These are phyloP conservation scores for Colletotrichum tamarilloi DNA, from an alignment of 2,329 filamentous ascomycete genomes.

Conservation along the genomic window DNA sequence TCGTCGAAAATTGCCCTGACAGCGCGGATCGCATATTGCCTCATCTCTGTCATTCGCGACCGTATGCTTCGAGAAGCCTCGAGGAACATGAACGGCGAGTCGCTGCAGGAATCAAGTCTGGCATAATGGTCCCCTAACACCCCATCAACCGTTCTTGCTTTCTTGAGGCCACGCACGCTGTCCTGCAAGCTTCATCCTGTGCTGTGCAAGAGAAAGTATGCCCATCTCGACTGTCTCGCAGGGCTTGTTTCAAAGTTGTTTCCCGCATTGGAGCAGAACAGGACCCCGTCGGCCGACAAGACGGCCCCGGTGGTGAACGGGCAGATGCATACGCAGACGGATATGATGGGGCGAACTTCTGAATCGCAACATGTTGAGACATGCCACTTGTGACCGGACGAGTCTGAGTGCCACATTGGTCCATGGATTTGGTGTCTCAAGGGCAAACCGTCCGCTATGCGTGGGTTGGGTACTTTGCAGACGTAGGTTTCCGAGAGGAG, in stretches of 20 bases:
- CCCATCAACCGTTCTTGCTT: not conserved
- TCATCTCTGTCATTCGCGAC: not conserved
- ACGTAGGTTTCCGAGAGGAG: not conserved
- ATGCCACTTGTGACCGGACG: constrained; percentile 13
- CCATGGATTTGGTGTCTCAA: constrained; percentile 10
- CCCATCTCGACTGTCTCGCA: constrained; percentile 16
- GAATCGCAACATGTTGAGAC: constrained; percentile 9
- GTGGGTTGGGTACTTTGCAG: constrained; percentile 2
- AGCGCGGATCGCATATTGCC: not conserved
- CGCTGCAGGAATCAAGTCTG: not conserved
- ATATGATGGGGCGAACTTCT: constrained; percentile 18
- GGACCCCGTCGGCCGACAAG: constrained; percentile 21
- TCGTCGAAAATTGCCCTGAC: not conserved
- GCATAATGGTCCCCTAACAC: not conserved
- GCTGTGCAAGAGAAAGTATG: not conserved
- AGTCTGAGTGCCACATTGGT: constrained; percentile 9
- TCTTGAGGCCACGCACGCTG: not conserved
- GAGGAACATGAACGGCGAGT: not conserved
- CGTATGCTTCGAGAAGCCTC: not conserved
- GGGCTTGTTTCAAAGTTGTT: constrained; percentile 30
- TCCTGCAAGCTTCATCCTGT: not conserved
- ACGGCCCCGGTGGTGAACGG: constrained; percentile 4
- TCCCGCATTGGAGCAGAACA: constrained; percentile 7
- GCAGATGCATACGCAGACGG: not conserved
- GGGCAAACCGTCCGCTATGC: constrained; percentile 1